Evolutionary conservation across 306 rosid species (phyloP).

Genomic region (Pyrus bretschneideri): DNA sequence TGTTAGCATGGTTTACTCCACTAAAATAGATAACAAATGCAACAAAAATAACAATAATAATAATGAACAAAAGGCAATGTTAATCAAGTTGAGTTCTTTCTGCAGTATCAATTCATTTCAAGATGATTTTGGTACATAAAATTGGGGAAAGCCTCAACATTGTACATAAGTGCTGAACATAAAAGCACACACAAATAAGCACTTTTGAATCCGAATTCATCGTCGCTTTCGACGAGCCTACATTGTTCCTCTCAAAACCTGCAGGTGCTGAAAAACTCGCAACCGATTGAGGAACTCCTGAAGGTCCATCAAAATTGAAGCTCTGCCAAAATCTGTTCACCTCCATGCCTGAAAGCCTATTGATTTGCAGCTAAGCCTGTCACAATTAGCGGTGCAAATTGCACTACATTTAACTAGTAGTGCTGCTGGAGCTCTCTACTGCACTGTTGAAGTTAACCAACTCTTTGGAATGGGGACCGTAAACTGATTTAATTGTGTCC

Average conservation of each 20-base stretch:
- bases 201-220: background rate
- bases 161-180: background rate
- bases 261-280: background rate
- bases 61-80: background rate
- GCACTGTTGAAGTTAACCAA: slow-evolving; percentile 49
- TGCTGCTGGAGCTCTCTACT: slow-evolving; percentile 19
- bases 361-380: background rate
- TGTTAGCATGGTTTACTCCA: too few relatives aligned
- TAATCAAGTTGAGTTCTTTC: background rate
- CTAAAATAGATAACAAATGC: too few relatives aligned
- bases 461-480: slow-evolving; percentile 73
- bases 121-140: background rate
- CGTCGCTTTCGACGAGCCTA: background rate
- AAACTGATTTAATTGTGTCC: slow-evolving; percentile 66
- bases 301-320: background rate
- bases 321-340: background rate
- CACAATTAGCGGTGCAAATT: background rate
- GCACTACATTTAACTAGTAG: slow-evolving; percentile 11
- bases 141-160: background rate
- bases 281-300: background rate
- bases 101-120: background rate
- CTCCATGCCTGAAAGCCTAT: too few relatives aligned
- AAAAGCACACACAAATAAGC: background rate
- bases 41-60: too few relatives aligned
- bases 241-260: background rate